Base-by-base conservation (phyloP, 257 asterid species). In the Przewalskia tangutica region DNA sequence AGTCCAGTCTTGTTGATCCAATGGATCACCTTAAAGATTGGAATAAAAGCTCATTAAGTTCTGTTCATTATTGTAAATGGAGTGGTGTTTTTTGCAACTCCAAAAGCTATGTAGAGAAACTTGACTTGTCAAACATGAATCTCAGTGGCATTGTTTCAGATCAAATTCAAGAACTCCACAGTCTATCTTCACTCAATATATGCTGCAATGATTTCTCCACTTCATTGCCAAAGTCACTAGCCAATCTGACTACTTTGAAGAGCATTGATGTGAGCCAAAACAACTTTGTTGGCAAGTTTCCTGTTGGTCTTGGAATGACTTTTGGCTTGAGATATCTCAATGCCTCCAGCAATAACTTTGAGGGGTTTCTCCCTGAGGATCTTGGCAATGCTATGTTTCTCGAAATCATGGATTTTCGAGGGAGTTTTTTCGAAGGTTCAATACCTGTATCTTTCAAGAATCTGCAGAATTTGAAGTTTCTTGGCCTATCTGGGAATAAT, bases 341-440 rank as follows among this genome's bases (percentile, higher is more conserved):
- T 44, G 95, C 92, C 2, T 93, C 97, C 5, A 92, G 95, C 92
- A 93, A 93, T 92, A 91, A 92, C 66, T 92, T 93, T 17, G 84
- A 81, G 55, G 97, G 96, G 42, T 71, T 82, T 2, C 88, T 92
- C n/a, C 95, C 98, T 3, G 88, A 88, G 50, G 97, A 89, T 82
- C 88, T 92, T 50, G 86, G 94, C 36, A 85, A 62, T 85, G 87
- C 89, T 40, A 80, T 85, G 17, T 81, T 86, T 8, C 85, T 92
- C 0, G 94, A 92, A 59, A 75, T 81, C 85, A 77, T 94, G 70
- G 98, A 92, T 81, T 85, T 94, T 60, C 77, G 97, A 40, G 97
- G 97, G 55, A 89, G 91, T 83, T 92, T 87, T 86, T 91, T 94
- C 51, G 89, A 88, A 86, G 97, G 97, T 11, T 82, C 95, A n/a